Conservation (phyloP, 1,284 basidiomycete species). For the Cystobasidium pallidum region DNA sequence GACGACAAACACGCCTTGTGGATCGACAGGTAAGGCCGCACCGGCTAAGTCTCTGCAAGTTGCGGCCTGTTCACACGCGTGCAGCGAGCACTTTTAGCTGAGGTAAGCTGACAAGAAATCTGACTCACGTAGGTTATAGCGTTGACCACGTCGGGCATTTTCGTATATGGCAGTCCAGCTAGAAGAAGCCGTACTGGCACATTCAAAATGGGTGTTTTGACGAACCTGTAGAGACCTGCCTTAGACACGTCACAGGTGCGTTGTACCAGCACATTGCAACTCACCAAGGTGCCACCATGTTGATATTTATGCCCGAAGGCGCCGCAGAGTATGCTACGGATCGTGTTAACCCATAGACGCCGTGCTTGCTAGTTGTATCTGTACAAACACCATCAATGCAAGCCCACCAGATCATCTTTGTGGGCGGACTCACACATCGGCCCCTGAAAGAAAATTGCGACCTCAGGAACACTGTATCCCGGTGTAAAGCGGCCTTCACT, state of each 20-base stretch:
- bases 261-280: constrained; percentile 54
- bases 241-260: constrained; percentile 42
- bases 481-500: constrained; percentile 54
- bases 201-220: constrained; percentile 63
- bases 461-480: constrained; percentile 57
- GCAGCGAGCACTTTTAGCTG: not conserved
- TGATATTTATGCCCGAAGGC: constrained; percentile 60
- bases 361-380: constrained; percentile 42
- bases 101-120: not conserved
- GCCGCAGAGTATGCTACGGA: constrained; percentile 59
- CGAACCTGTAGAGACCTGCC: constrained; percentile 4
- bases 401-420: not conserved
- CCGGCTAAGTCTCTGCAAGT: constrained; percentile 25
- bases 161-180: constrained; percentile 61
- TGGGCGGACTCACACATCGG: constrained; percentile 26
- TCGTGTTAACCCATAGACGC: constrained; percentile 63
- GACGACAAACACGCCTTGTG: constrained; percentile 47
- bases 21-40: constrained; percentile 45
- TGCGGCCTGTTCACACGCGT: constrained; percentile 27
- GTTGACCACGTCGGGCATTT: constrained; percentile 46
- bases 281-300: constrained; percentile 64
- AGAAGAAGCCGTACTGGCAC: constrained; percentile 59
- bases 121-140: constrained; percentile 46
- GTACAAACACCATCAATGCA: not conserved
- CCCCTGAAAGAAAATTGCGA: not conserved